These are phyloP conservation scores for Fomitopsis schrenkii DNA, from an alignment of 1,284 basidiomycete genomes.

Conservation along the genomic window DNA sequence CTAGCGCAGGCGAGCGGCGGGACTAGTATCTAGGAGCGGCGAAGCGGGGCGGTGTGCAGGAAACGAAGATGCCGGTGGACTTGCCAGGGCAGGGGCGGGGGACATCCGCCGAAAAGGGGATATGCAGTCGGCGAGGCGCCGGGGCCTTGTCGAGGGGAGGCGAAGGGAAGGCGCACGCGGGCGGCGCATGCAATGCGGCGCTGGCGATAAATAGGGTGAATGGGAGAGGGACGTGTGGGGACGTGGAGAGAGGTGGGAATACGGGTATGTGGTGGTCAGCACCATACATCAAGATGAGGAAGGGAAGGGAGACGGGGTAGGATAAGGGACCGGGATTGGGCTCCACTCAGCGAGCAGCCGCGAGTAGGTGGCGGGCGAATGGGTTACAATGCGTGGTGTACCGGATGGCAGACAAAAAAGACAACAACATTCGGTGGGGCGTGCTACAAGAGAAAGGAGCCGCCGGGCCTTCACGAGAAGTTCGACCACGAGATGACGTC, in stretches of 20 bases:
- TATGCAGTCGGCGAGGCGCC: background rate
- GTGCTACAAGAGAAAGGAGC: background rate
- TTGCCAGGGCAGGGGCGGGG: background rate
- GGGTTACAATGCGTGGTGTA: background rate
- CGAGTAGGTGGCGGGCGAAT: background rate
- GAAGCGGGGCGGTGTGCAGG: background rate
- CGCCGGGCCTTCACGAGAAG: conserved; percentile 35
- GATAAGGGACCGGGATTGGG: background rate
- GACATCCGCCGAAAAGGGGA: background rate
- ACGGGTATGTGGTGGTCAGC: background rate
- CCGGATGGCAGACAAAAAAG: background rate
- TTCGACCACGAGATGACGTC: conserved; percentile 66
- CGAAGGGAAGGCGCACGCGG: background rate
- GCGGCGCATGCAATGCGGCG: background rate
- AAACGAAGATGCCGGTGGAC: background rate
- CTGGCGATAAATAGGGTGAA: background rate
- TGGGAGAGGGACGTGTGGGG: background rate
- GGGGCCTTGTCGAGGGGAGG: background rate
- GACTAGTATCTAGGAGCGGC: background rate
- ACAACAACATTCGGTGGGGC: background rate
- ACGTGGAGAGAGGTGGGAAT: background rate
- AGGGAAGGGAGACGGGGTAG: background rate
- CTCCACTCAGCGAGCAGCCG: background rate
- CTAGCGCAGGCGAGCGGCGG: background rate
- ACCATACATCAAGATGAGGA: background rate